Evolutionary conservation across 225 moss, liverwort and hornwort genomes (phyloP), one percentile per base, ranked within the genome.

Genomic region (Pleurozium schreberi): DNA sequence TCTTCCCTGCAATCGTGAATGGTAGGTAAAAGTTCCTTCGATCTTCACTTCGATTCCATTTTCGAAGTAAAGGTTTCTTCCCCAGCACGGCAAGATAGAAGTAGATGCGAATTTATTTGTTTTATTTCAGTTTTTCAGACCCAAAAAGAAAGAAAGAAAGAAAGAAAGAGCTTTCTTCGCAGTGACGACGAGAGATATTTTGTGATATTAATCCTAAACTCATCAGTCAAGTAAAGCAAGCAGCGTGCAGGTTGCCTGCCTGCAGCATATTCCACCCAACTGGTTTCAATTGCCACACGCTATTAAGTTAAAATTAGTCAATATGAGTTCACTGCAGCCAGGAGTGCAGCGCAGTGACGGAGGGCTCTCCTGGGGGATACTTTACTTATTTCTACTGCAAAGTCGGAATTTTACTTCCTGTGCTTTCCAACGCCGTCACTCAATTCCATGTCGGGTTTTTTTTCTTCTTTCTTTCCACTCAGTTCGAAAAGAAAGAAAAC

Each of bases 361-460:
- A n/a, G n/a, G 18, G 21, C 34, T 50, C 30, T 3, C 3, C 20
- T 25, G 8, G 9, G 26, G 9, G n/a, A 22, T 1, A 25, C 7
- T 2, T 4, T 1, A 25, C 7, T 2, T 4, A 36, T 20, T 27
- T 11, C 57, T 79, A 0, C 27, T 12, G 1, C 2, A 55, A 79
- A 79, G n/a, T 58, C 40, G 16, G 5, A 58, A 27, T n/a, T n/a
- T 58, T 40, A 17, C 58, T n/a, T n/a, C n/a, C n/a, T 6, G 17
- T n/a, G 58, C 27, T 58, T 79, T 40, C 79, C 27, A 79, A 22
- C 58, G 58, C 40, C 27, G 79, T 27, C n/a, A n/a, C n/a, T n/a
- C n/a, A n/a, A n/a, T n/a, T 58, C n/a, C n/a, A 16, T 16, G 38
- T n/a, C n/a, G n/a, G n/a, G n/a, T n/a, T 12, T 38, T 38, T 10